phyloP scores from a whole-genome alignment of 2,329 filamentous ascomycete genomes.

The Phoma sp. region DNA sequence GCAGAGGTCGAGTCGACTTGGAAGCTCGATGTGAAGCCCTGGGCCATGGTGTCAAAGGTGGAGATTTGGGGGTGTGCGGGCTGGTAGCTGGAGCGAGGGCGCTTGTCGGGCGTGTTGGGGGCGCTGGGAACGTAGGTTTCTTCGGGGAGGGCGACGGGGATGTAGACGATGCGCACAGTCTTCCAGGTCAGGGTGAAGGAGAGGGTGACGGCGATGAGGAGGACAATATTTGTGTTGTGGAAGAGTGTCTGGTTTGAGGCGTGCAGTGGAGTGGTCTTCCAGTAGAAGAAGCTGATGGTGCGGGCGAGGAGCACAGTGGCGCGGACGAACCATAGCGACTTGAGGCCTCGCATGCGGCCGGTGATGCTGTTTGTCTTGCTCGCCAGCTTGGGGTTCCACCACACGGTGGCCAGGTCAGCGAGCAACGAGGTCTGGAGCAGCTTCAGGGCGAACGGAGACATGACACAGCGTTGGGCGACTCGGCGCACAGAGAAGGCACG shows the following conservation, averaged over 20 bases:
- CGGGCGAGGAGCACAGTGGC: slow-evolving; percentile 65
- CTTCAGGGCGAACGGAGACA: slow-evolving; percentile 25
- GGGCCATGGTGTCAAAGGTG: slow-evolving; percentile 45
- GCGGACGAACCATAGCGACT: slow-evolving; percentile 73
- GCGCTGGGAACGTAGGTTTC: slow-evolving; percentile 35
- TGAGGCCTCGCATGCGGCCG: slow-evolving; percentile 62
- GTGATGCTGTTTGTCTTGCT: slow-evolving; percentile 67
- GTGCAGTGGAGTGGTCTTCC: slow-evolving; percentile 32
- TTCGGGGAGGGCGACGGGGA: slow-evolving; percentile 39
- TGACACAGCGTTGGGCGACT: slow-evolving; percentile 39
- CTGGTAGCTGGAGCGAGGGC: slow-evolving; percentile 35
- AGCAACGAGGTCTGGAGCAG: slow-evolving; percentile 50
- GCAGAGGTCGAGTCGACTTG: slow-evolving; percentile 39
- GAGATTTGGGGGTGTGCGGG: slow-evolving; percentile 34
- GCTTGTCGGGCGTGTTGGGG: slow-evolving; percentile 26
- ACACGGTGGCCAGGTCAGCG: slow-evolving; percentile 61
- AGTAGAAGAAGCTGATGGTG: slow-evolving; percentile 48
- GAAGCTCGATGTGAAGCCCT: slow-evolving; percentile 51
- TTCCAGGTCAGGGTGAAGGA: slow-evolving; percentile 51
- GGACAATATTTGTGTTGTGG: slow-evolving; percentile 61
- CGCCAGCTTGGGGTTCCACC: slow-evolving; percentile 74
- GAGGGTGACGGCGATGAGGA: slow-evolving; percentile 51
- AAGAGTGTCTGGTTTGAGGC: slow-evolving; percentile 44
- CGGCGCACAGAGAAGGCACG: slow-evolving; percentile 28
- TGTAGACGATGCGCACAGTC: slow-evolving; percentile 65